Base-by-base conservation (phyloP, 1,284 basidiomycete species). In the Cystobasidiaceae sp. region DNA sequence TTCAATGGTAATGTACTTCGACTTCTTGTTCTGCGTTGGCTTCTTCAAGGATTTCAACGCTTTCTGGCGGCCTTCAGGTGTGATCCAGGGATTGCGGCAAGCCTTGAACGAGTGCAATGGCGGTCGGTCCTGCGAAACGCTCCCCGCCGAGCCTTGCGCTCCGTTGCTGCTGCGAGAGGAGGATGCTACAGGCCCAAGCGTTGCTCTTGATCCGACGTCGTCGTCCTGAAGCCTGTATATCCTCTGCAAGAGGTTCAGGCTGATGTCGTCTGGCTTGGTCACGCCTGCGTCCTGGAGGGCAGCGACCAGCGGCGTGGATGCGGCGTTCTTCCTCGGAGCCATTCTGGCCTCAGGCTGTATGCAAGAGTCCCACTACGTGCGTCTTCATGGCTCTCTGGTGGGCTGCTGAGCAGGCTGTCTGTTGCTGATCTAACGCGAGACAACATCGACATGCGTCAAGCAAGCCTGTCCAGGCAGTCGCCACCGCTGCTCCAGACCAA, bases 181-280 rank as follows among this genome's bases (percentile, higher is more conserved):
- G n/a, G n/a, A 39, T 11, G 37, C 11, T 39, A n/a, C n/a, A 39
- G 37, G n/a, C 11, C 11, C 37, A 39, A 39, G 11, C n/a, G 37
- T n/a, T 39, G 37, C 11, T n/a, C n/a, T 11, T 11, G 11, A 11
- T 39, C n/a, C 11, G n/a, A 39, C 30, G 37, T 30, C 41, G 45
- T 56, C 44, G 21, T 64, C 61, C 43, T 64, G 34, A 11, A 64
- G 61, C 21, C 34, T 45, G 45, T 64, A 64, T 5, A 64, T 32
- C 61, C 56, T 55, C 28, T 34, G 41, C 6, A 64, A 44, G 15
- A 54, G 51, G 25, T 45, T 30, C 25, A 45, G 41, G 23, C 17
- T 28, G 11, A 64, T 44, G 1, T 56, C 9, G 4, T 56, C 28
- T 19, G 34, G n/a, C 30, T 44, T 56, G 11, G 21, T 43, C 11